A percentile compares a stretch with the other conserved stretches of the same genome.
Evolutionary conservation across 345 rosid genomes (phyloP).

Genomic region (Durio zibethinus): DNA sequence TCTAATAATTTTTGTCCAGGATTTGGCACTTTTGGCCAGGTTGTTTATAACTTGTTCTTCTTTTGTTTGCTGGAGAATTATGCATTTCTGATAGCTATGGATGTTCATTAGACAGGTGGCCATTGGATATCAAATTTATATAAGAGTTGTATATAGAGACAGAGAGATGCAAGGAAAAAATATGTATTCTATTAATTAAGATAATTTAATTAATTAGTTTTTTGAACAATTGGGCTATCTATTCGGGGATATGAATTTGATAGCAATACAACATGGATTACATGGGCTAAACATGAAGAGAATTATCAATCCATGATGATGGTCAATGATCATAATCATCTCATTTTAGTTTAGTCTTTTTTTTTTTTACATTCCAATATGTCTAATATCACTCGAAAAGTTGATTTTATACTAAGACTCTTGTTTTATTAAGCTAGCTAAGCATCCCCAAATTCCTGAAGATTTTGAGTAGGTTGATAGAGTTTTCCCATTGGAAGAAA

Average conservation of each 20-base stretch:
- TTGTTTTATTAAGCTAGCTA: neutral
- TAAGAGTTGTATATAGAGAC: neutral
- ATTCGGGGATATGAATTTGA: neutral
- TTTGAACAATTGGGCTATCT: neutral
- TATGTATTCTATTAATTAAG: neutral
- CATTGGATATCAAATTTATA: neutral
- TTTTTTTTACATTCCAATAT: neutral
- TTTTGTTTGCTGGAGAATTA: neutral
- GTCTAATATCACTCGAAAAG: neutral
- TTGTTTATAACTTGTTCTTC: neutral
- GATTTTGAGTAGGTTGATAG: slow-evolving; percentile 4
- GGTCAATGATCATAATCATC: neutral
- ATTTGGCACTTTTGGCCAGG: neutral
- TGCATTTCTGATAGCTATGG: neutral
- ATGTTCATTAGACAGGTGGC: neutral
- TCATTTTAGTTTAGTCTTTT: neutral
- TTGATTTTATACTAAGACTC: neutral
- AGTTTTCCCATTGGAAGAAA: slow-evolving; percentile 17
- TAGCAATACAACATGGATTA: neutral
- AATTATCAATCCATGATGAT: neutral
- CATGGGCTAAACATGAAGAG: neutral
- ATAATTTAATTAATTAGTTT: neutral
- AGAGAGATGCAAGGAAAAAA: neutral
- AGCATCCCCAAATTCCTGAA: slow-evolving; percentile 10
- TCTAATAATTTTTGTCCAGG: neutral